A percentile compares a stretch with the other conserved stretches of the same genome.
Evolutionary conservation across 2,329 filamentous ascomycete genomes (phyloP).

Genomic region (Trichophyton rubrum): DNA sequence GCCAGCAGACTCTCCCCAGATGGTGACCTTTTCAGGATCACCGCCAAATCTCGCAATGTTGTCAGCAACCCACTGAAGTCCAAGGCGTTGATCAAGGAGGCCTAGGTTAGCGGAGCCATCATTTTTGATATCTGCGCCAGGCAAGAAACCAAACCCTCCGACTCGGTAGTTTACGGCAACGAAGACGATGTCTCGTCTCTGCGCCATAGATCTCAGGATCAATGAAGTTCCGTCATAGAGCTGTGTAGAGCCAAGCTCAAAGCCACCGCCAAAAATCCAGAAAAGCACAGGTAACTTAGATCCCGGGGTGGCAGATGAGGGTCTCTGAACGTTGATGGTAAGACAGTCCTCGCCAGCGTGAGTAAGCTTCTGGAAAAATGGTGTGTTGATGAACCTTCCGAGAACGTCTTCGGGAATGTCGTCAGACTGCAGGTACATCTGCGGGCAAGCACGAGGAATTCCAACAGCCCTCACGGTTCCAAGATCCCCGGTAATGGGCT

Average conservation of each 20-base stretch:
- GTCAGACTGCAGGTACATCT: slow-evolving; percentile 51
- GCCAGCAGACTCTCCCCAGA: slow-evolving; percentile 64
- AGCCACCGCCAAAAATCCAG: slow-evolving; percentile 57
- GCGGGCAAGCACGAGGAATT: slow-evolving; percentile 53
- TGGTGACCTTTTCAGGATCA: slow-evolving; percentile 63
- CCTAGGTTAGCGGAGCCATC: slow-evolving; percentile 61
- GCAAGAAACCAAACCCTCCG: slow-evolving; percentile 61
- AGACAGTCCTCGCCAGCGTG: slow-evolving; percentile 53
- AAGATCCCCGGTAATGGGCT: slow-evolving; percentile 43
- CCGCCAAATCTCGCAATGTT: slow-evolving; percentile 69
- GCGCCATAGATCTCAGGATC: slow-evolving; percentile 28
- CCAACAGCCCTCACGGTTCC: slow-evolving; percentile 52
- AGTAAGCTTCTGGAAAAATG: slow-evolving; percentile 44
- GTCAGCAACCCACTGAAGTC: slow-evolving; percentile 62
- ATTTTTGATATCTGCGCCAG: slow-evolving; percentile 52
- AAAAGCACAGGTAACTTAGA: slow-evolving; percentile 52
- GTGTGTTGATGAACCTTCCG: slow-evolving; percentile 41
- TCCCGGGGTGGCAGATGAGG: slow-evolving; percentile 41
- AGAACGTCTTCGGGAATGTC: slow-evolving; percentile 35
- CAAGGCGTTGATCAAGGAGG: slow-evolving; percentile 59
- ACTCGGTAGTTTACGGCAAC: slow-evolving; percentile 69
- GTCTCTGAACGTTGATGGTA: slow-evolving; percentile 48
- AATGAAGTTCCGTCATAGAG: slow-evolving; percentile 26
- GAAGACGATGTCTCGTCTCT: slow-evolving; percentile 56
- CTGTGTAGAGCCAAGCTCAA: slow-evolving; percentile 36